phyloP scores from a whole-genome alignment of 306 rosid genomes.

The Vigna angularis region DNA sequence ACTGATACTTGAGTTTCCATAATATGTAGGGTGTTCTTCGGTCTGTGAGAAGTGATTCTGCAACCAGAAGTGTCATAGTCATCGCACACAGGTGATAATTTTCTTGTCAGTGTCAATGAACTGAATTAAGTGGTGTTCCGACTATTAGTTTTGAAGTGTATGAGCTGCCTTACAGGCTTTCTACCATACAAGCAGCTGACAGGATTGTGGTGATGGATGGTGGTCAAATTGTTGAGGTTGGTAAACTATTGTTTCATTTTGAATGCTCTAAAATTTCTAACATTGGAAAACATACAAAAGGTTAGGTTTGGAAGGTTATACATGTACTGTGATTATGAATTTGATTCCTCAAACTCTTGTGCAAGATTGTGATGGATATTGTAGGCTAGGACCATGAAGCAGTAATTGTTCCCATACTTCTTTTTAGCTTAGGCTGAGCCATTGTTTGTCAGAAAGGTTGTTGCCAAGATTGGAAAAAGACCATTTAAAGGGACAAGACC shows the following conservation, averaged over 20 bases:
- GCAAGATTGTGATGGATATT: slow-evolving; percentile 32
- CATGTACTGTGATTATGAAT: not conserved
- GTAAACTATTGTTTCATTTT: slow-evolving; percentile 45
- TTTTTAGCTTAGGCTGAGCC: not conserved
- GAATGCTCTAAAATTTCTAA: slow-evolving; percentile 17
- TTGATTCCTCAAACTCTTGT: slow-evolving; percentile 31
- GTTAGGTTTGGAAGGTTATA: slow-evolving; percentile 14
- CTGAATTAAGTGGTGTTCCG: slow-evolving; percentile 19
- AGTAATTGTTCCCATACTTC: slow-evolving; percentile 28
- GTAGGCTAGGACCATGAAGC: slow-evolving; percentile 33
- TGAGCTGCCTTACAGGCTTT: slow-evolving; percentile 67
- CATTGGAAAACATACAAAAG: not conserved
- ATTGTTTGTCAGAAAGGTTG: not conserved
- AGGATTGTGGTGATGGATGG: slow-evolving; percentile 91
- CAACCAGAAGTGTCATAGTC: slow-evolving; percentile 74
- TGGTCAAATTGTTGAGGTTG: slow-evolving; percentile 88
- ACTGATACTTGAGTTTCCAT: slow-evolving; percentile 43
- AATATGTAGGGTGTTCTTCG: slow-evolving; percentile 85
- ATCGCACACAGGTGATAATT: slow-evolving; percentile 87
- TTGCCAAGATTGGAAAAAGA: not conserved
- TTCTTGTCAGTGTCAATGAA: not conserved
- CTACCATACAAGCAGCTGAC: slow-evolving; percentile 96
- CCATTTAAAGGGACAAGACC: not conserved
- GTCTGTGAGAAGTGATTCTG: slow-evolving; percentile 72
- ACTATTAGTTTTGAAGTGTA: slow-evolving; percentile 28